These are phyloP conservation scores for Eurotiales sp. DNA, from an alignment of 2,329 filamentous ascomycete species.

Conservation along the genomic window DNA sequence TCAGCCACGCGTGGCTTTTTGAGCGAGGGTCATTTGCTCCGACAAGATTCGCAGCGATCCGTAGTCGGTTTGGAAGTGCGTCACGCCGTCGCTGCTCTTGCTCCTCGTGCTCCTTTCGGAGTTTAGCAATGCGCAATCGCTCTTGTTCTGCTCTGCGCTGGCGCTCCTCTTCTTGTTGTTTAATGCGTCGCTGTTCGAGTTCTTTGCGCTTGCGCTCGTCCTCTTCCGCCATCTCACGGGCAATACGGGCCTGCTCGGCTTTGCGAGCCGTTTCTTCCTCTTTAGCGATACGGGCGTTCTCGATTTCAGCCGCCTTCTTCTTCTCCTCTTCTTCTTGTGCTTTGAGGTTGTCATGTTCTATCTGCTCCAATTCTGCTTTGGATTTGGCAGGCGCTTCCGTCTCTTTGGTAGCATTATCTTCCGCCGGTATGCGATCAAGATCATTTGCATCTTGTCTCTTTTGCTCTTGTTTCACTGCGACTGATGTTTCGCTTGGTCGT, in stretches of 20 bases:
- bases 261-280: constrained; percentile 27
- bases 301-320: constrained; percentile 20
- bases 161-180: constrained; percentile 46
- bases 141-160: constrained; percentile 42
- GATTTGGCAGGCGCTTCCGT: constrained; percentile 18
- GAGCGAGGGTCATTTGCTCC: constrained; percentile 41
- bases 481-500: constrained; percentile 19
- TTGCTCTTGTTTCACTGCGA: constrained; percentile 29
- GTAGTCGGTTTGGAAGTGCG: constrained; percentile 44
- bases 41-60: constrained; percentile 42
- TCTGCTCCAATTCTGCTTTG: constrained; percentile 19
- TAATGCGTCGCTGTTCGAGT: constrained; percentile 40
- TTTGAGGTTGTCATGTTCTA: constrained; percentile 4
- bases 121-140: constrained; percentile 39
- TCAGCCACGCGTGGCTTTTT: constrained; percentile 42
- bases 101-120: constrained; percentile 43
- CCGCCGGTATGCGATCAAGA: constrained; percentile 29
- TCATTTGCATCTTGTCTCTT: constrained; percentile 25
- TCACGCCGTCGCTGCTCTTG: constrained; percentile 45
- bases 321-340: constrained; percentile 21
- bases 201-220: constrained; percentile 41
- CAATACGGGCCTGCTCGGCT: constrained; percentile 29
- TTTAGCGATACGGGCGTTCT: constrained; percentile 30
- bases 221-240: constrained; percentile 41
- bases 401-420: constrained; percentile 21